Evolutionary conservation across 2,329 filamentous ascomycete genomes (phyloP), one percentile per base, ranked within the genome.

Genomic region (Pseudofabraea citricarpa): DNA sequence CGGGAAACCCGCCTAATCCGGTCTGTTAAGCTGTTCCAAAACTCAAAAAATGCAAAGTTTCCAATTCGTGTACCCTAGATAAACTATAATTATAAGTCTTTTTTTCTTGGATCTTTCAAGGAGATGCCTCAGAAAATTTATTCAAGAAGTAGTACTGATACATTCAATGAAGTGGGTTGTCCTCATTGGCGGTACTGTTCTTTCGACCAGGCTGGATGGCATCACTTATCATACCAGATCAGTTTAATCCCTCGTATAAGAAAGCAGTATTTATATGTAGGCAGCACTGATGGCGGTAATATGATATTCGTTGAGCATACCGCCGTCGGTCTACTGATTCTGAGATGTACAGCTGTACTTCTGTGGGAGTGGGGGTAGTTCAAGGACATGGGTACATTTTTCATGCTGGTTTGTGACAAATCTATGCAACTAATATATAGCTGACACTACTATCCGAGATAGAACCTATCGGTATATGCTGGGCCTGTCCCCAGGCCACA

Each of bases 361-460:
- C 70, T 13, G 64, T 66, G 45, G 74, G 74, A 43, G 64, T 66
- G 45, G 74, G 74, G 42, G 73, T 73, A 16, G 62, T 77, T 21
- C 74, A 77, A 55, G 73, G 73, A 19, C 66, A 68, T 37, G 74
- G 74, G 20, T 77, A 74, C 54, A 58, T 67, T 43, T 71, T 70
- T 51, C 69, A 75, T 54, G 61, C 61, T 26, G 49, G 35, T 37
- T 22, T 22, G 35, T 37, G 10, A 20, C 15, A 15, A 8, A 20
- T 5, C 2, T 2, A 15, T 24, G 12, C 15, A 8, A n/a, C 19
- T n/a, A 12, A 21, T 6, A 24, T 8, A 21, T 23, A 13, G 12
- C 35, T 37, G 19, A 37, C 21, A 16, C 4, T 36, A 6, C 23
- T 21, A 22, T 22, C 12, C 9, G n/a, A 37, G 42, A 66, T 5